Conservation (phyloP, 441 rosid genomes). For the Euphorbia schlechtendalii region DNA sequence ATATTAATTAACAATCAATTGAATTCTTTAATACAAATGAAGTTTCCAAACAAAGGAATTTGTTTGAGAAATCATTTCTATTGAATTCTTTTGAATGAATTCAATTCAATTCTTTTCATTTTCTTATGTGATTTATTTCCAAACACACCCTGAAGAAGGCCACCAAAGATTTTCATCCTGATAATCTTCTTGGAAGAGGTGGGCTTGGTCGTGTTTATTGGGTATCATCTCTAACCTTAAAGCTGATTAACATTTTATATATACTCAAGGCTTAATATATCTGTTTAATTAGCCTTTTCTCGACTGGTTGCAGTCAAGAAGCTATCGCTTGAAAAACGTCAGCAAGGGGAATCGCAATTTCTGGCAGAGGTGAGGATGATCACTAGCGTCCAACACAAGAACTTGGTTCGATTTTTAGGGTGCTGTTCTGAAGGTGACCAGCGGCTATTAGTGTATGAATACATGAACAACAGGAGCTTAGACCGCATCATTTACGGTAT, state of each 20-base stretch:
- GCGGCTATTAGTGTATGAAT: slow-evolving; percentile 48
- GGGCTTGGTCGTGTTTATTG: slow-evolving; percentile 27
- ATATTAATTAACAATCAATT: too few species aligned
- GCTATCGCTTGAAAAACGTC: slow-evolving; percentile 53
- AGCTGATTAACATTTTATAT: too few species aligned
- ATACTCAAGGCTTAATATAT: too few species aligned
- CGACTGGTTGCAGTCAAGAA: slow-evolving; percentile 53
- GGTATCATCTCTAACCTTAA: slow-evolving; percentile 14
- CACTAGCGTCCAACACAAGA: slow-evolving; percentile 48
- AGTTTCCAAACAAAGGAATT: too few species aligned
- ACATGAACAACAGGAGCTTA: slow-evolving; percentile 48
- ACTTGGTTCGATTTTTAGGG: slow-evolving; percentile 46
- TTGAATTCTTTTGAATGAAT: too few species aligned
- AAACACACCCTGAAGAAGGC: too few species aligned
- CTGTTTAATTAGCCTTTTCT: too few species aligned
- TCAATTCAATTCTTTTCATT: too few species aligned
- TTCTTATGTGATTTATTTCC: too few species aligned
- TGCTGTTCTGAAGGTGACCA: slow-evolving; percentile 53
- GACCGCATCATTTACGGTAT: slow-evolving; percentile 49
- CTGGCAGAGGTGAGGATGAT: slow-evolving; percentile 67
- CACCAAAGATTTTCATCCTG: slow-evolving; percentile 23
- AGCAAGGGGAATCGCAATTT: slow-evolving; percentile 74
- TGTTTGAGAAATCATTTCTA: too few species aligned
- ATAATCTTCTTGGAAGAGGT: slow-evolving; percentile 28
- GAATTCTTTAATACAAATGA: too few species aligned